Evolutionary conservation across 257 asterid species (phyloP), one percentile per base, ranked within the genome.

Genomic region (Penstemon davidsonii): DNA sequence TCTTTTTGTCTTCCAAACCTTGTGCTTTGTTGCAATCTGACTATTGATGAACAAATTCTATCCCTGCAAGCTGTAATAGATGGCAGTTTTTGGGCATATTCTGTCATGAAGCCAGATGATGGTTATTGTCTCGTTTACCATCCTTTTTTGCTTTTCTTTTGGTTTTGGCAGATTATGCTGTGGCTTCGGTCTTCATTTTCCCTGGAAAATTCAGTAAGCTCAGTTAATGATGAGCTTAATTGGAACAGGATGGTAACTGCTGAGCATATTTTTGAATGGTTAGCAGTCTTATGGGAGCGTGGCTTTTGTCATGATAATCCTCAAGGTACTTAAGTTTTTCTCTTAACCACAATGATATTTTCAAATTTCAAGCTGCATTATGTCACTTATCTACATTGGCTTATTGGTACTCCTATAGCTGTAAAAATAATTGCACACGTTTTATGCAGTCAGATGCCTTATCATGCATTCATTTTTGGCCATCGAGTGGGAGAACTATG

Each of bases 281-380:
- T 92, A 71, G 80, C 88, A 68, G 83, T 92, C 68, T 73, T 92
- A 75, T 90, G 96, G 98, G 91, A 92, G 70, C 96, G 96, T 65
- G 98, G 97, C 39, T 88, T 92, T 74, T 86, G 80, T 78, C 98
- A 92, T 76, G 95, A 85, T 80, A 92, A 92, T 74, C 98, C 98
- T 79, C 97, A 83, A 77, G 97, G 98, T 89, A 69, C 47, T 59
- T 38, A 69, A 60, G 64, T 8, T 60, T 44, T 50, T 41, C 59
- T 53, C 56, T 46, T 40, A 55, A 39, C 43, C 41, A 33, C 8
- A 0, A 56, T 69, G 59, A 55, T 68, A 44, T 62, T 47, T 60
- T 60, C 53, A 50, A 62, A 57, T 44, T 57, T 58, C 64, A 54
- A 44, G 57, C 37, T 54, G 60, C 78, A 40, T 66, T 61, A 4